Percentiles rank a stretch among this genome's conserved stretches.
These are phyloP conservation scores for Dalbergia cultrata DNA, from an alignment of 306 rosid species.

Conservation along the genomic window DNA sequence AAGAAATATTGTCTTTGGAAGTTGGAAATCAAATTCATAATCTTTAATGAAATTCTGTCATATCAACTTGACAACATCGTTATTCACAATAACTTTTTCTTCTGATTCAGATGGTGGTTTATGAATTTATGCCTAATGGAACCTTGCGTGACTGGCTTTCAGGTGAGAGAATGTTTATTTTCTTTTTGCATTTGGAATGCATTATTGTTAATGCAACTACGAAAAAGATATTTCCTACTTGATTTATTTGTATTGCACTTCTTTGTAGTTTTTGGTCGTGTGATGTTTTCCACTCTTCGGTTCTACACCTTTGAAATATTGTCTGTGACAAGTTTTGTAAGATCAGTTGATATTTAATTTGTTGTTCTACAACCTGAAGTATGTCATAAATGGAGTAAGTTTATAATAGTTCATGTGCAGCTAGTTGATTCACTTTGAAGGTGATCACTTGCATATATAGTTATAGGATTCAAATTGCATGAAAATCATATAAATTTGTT, in stretches of 20 bases:
- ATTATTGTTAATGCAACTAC: not conserved
- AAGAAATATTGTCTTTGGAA: no score
- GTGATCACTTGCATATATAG: not conserved
- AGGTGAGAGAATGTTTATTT: no score
- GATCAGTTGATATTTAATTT: not conserved
- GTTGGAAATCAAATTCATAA: no score
- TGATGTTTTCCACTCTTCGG: no score
- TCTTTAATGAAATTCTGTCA: no score
- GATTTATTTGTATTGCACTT: not conserved
- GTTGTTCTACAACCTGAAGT: conserved; percentile 9
- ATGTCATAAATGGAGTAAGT: not conserved
- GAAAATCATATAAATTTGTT: not conserved
- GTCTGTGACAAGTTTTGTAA: not conserved
- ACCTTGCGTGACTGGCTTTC: no score
- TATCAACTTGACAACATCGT: no score
- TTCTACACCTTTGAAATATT: no score
- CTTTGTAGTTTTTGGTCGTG: no score
- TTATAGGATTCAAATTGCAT: conserved; percentile 7
- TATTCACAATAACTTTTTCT: no score
- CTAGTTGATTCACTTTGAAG: not conserved
- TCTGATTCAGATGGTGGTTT: no score
- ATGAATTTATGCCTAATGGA: no score
- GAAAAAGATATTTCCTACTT: not conserved
- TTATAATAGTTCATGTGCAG: not conserved
- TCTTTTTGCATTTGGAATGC: not conserved